These are phyloP conservation scores for Trypanosoma mega DNA, from an alignment of 208 protist genomes.

Conservation along the genomic window DNA sequence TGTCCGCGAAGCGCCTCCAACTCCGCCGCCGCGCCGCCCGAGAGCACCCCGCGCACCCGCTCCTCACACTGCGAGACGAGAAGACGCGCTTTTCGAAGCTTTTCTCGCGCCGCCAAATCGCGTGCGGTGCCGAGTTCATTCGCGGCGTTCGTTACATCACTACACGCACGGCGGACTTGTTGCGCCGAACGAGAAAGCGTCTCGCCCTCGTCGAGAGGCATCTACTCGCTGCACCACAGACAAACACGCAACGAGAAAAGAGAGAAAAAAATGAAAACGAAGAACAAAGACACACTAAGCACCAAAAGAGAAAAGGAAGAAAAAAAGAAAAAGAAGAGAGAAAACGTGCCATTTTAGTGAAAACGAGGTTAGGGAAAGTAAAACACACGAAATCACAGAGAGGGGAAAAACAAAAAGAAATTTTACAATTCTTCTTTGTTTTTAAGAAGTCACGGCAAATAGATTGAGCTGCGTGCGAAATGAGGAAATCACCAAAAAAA, in stretches of 20 bases:
- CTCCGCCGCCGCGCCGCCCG: constrained; percentile 6
- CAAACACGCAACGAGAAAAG: neutral
- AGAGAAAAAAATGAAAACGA: neutral
- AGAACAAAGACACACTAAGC: neutral
- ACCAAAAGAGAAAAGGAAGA: neutral
- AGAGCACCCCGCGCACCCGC: constrained; percentile 28
- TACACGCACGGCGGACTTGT: constrained; percentile 46
- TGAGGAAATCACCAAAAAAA: neutral
- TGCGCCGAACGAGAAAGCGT: constrained; percentile 47
- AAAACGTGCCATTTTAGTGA: neutral
- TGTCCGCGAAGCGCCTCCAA: constrained; percentile 35
- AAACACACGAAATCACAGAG: neutral
- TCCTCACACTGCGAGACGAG: constrained; percentile 48
- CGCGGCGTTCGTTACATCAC: constrained; percentile 47
- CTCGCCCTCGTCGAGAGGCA: constrained; percentile 65
- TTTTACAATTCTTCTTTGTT: neutral
- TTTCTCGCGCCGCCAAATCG: constrained; percentile 58
- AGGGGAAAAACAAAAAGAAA: constrained; percentile 1
- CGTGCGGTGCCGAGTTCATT: constrained; percentile 53
- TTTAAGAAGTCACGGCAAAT: constrained; percentile 8
- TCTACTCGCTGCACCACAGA: constrained; percentile 3
- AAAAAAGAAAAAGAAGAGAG: neutral
- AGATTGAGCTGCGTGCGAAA: neutral
- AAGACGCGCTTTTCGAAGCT: constrained; percentile 43
- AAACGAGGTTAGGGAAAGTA: neutral